Conservation (phyloP, 139 green algal genomes). For the Raphidocelis subcapitata region DNA sequence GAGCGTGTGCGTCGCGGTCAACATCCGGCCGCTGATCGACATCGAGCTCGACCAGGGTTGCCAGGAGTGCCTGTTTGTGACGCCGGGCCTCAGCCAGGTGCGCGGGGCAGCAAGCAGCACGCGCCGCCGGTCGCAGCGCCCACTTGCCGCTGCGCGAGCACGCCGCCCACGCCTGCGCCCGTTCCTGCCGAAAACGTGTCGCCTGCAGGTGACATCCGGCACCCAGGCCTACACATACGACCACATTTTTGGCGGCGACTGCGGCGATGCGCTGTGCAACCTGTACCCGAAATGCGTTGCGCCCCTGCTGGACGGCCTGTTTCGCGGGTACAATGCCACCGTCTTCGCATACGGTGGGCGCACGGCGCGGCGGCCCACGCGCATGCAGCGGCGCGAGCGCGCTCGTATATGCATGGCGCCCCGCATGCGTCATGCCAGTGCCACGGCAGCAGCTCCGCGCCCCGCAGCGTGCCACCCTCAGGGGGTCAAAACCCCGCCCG, state of each 20-base stretch:
- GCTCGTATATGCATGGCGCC: too few relatives aligned
- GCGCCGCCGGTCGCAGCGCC: too few relatives aligned
- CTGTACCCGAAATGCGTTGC: constrained; percentile 77
- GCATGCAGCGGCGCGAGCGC: not conserved
- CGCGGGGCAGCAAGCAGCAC: too few relatives aligned
- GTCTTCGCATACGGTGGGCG: constrained; percentile 68
- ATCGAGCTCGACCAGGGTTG: constrained; percentile 72
- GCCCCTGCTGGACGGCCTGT: constrained; percentile 83
- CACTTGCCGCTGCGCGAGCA: not conserved
- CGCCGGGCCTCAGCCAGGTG: constrained; percentile 70
- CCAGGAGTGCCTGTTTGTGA: constrained; percentile 60
- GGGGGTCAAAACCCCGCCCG: too few relatives aligned
- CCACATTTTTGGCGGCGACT: constrained; percentile 73
- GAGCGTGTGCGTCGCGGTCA: constrained; percentile 73
- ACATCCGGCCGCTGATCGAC: constrained; percentile 83
- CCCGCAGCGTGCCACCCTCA: too few relatives aligned
- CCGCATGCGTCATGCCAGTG: too few relatives aligned
- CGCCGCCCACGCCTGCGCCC: not conserved
- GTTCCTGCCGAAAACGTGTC: not conserved
- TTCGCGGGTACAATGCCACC: constrained; percentile 91
- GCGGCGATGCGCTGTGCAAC: constrained; percentile 22
- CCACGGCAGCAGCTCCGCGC: too few relatives aligned
- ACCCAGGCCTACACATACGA: constrained; percentile 82
- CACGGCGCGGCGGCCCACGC: not conserved
- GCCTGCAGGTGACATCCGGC: constrained; percentile 6